Base-by-base conservation (phyloP, 2,329 filamentous ascomycete genomes). In the Fusarium palustre region DNA sequence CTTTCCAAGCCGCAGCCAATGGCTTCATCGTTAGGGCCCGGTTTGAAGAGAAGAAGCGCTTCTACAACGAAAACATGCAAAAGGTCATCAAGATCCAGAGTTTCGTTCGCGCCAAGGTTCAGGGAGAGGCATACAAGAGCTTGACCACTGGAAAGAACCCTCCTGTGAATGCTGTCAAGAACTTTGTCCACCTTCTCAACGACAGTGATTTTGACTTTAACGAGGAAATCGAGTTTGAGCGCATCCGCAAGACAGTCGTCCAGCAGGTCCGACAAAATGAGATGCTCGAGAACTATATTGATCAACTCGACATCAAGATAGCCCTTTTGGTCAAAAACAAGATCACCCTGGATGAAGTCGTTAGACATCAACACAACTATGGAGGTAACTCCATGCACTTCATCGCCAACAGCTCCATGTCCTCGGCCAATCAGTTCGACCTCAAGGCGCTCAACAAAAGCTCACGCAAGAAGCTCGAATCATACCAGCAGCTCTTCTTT, bases 191-290 rank as follows among this genome's bases (percentile, higher is more conserved):
- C 79, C 86, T 99, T 38, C 89, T 99, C 59, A 99, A 98, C 75
- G 96, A 99, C 80, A 98, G 94, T 75, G 95, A 97, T 76, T 97
- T 99, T 75, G 96, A 99, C 78, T 99, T 99, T 80, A 97, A 99
- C 77, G 95, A 98, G 78, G 96, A 99, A 78, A 91, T 99, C 53
- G 96, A 99, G 77, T 97, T 98, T 71, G 96, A 99, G 79, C 89
- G 94, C 48, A 84, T 98, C 76, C 89, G 97, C 55, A 97, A 98
- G 84, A 97, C 93, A 6, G 96, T 99, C 18, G 94, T 99, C 9
- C 94, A 98, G 77, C 94, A 98, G 77, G 96, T 99, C 12, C 91
- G 95, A 48, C 94, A 97, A 74, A 99, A 99, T 76, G 96, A 99
- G 81, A 90, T 97, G 84, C 89, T 97, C 39, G 96, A 99, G 81